phyloP scores from a whole-genome alignment of 2,329 filamentous ascomycete genomes.

The Ceratocystis papillata region DNA sequence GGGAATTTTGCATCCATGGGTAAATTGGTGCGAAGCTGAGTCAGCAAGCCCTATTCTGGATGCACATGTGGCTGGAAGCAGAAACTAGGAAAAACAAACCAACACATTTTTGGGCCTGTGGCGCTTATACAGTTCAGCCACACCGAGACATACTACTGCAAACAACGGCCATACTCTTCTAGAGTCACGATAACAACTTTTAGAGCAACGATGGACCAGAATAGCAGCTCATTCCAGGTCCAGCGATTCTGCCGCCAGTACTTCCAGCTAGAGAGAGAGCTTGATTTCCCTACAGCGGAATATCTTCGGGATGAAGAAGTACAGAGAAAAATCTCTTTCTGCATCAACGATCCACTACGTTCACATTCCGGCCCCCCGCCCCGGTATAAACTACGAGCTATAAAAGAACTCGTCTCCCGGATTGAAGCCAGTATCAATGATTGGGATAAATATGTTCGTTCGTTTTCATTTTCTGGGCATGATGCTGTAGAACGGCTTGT shows the following conservation, averaged over 20 bases:
- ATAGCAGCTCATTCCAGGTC: conserved; percentile 16
- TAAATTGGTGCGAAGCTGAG: conserved; percentile 10
- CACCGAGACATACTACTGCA: background rate
- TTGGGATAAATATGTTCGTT: conserved; percentile 86
- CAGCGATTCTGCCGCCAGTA: conserved; percentile 61
- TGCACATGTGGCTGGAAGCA: background rate
- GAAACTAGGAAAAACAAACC: background rate
- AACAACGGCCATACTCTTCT: background rate
- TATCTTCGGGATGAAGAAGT: conserved; percentile 49
- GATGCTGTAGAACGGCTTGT: background rate
- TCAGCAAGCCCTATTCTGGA: conserved; percentile 1
- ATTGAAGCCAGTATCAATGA: conserved; percentile 68
- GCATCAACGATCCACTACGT: conserved; percentile 5
- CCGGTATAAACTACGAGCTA: conserved; percentile 57
- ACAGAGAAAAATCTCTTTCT: conserved; percentile 37
- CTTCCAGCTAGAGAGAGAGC: conserved; percentile 57
- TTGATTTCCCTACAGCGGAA: conserved; percentile 52
- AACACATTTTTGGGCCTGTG: background rate
- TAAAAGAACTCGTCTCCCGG: conserved; percentile 60
- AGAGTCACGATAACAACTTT: background rate
- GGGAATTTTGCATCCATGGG: conserved; percentile 6
- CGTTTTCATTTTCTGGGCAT: conserved; percentile 32
- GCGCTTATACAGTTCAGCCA: background rate
- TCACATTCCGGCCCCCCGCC: conserved; percentile 42
- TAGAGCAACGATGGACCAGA: background rate